A percentile compares a stretch with the other conserved stretches of the same genome.
phyloP scores from a whole-genome alignment of 2,329 filamentous ascomycete species.

The Monilinia fructigena region DNA sequence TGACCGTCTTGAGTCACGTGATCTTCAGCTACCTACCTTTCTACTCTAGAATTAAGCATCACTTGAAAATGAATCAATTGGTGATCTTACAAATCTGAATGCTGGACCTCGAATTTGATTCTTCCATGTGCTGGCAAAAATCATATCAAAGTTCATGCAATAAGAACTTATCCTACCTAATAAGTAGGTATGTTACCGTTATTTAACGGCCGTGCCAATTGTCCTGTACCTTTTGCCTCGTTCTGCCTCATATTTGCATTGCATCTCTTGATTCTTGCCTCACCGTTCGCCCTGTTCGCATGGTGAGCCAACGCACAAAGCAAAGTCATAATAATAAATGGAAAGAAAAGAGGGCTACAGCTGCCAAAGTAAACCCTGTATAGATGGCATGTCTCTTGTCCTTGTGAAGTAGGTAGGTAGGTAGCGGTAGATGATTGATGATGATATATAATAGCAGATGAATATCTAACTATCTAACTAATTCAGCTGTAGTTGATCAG shows the following conservation, averaged over 20 bases:
- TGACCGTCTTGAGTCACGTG: neutral
- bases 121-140: neutral
- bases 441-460: neutral
- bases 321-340: neutral
- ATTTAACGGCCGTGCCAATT: neutral
- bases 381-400: slow-evolving; percentile 7
- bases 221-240: neutral
- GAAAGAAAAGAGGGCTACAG: too few species aligned
- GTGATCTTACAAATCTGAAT: neutral
- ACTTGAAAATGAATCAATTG: neutral
- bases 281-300: slow-evolving; percentile 18
- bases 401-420: neutral
- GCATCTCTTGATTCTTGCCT: slow-evolving; percentile 11
- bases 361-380: slow-evolving; percentile 1
- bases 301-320: slow-evolving; percentile 21
- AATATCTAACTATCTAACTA: neutral
- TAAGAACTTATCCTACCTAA: neutral
- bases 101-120: neutral
- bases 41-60: neutral
- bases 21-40: neutral
- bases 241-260: slow-evolving; percentile 8
- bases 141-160: neutral
- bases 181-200: neutral
- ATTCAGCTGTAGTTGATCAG: neutral
- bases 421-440: neutral